Conservation (phyloP, 257 asterid genomes). For the Fraxinus pennsylvanica region DNA sequence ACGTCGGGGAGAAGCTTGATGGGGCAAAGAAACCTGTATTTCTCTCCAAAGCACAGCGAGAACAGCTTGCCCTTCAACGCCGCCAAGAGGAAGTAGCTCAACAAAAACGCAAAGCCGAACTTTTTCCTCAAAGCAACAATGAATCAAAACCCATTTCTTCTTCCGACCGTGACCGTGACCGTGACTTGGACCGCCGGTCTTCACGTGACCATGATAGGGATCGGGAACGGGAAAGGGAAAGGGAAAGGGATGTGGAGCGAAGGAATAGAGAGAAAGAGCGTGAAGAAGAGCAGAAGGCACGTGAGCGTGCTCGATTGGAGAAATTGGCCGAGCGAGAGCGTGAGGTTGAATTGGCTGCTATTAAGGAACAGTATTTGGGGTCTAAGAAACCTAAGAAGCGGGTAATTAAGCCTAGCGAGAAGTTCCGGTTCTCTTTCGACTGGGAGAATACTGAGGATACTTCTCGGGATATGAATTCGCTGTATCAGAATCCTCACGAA, state of each 20-base stretch:
- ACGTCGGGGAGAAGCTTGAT: neutral
- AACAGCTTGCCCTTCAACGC: neutral
- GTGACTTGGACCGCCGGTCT: neutral
- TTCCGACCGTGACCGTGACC: constrained; percentile 11
- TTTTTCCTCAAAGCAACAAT: neutral
- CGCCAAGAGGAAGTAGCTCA: neutral
- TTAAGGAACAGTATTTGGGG: neutral
- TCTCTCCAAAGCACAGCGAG: neutral
- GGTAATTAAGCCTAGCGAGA: neutral
- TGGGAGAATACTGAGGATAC: neutral
- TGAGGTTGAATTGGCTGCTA: neutral
- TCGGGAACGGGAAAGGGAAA: neutral
- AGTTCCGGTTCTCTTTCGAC: neutral
- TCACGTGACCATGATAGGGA: neutral
- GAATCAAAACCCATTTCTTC: neutral
- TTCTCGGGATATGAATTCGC: neutral
- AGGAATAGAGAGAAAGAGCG: constrained; percentile 8
- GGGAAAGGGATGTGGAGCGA: neutral
- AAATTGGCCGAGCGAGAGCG: constrained; percentile 8
- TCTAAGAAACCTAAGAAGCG: neutral
- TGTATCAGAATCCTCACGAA: neutral
- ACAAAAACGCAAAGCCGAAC: neutral
- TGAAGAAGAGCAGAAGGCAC: neutral
- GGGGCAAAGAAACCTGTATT: neutral
- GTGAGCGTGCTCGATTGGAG: constrained; percentile 2